phyloP scores from a whole-genome alignment of 768 basidiomycete genomes.

The Suillus luteus region DNA sequence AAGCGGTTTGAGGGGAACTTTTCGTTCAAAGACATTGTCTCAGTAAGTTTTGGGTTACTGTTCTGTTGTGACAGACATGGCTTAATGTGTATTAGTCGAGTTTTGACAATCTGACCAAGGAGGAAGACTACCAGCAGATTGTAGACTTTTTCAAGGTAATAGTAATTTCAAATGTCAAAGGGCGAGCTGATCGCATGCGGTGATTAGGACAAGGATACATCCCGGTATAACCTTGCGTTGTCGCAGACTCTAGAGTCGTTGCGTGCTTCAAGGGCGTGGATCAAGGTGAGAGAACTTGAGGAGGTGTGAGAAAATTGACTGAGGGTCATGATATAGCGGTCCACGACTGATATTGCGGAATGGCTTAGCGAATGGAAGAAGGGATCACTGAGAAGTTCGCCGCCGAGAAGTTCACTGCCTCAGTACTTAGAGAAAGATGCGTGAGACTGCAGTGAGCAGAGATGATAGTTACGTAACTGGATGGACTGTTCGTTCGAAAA shows the following conservation, averaged over 20 bases:
- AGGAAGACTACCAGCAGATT: slow-evolving; percentile 63
- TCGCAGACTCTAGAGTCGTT: slow-evolving; percentile 72
- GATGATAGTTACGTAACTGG: slow-evolving; percentile 8
- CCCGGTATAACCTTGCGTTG: slow-evolving; percentile 65
- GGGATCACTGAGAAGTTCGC: background rate
- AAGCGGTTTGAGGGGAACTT: slow-evolving; percentile 75
- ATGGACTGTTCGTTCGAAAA: background rate
- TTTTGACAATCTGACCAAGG: slow-evolving; percentile 56
- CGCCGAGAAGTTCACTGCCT: background rate
- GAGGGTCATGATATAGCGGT: slow-evolving; percentile 43
- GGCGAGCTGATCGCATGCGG: slow-evolving; percentile 15
- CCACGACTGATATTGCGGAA: slow-evolving; percentile 52
- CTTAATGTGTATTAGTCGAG: slow-evolving; percentile 32
- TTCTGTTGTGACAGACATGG: slow-evolving; percentile 3
- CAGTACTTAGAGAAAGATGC: background rate
- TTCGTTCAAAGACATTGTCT: slow-evolving; percentile 52
- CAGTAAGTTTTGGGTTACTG: slow-evolving; percentile 39
- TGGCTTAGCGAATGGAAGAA: slow-evolving; percentile 52
- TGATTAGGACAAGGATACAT: slow-evolving; percentile 61
- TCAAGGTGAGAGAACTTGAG: slow-evolving; percentile 46
- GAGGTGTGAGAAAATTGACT: slow-evolving; percentile 13
- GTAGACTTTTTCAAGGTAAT: slow-evolving; percentile 77
- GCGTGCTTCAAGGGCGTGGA: slow-evolving; percentile 57
- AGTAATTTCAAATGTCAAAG: slow-evolving; percentile 7
- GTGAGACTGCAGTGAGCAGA: background rate